A percentile compares a stretch with the other conserved stretches of the same genome.
These are phyloP conservation scores for Fusarium xylarioides DNA, from an alignment of 2,329 filamentous ascomycete species.

Conservation along the genomic window DNA sequence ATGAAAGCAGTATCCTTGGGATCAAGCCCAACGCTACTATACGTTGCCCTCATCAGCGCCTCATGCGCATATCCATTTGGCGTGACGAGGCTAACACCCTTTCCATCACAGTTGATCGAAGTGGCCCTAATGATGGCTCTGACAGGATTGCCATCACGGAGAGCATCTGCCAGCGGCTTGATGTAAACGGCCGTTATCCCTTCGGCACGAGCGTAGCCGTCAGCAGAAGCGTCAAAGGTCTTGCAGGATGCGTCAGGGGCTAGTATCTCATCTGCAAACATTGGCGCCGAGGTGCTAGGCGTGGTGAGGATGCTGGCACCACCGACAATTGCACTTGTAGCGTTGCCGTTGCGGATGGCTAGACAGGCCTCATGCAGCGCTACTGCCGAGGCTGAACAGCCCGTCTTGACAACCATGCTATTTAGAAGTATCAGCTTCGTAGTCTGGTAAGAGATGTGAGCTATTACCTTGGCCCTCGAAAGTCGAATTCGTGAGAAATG, in stretches of 20 bases:
- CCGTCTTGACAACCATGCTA: constrained; percentile 11
- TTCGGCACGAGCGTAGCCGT: constrained; percentile 1
- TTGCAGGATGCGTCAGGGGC: constrained; percentile 51
- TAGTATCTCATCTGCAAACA: constrained; percentile 38
- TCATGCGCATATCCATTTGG: constrained; percentile 41
- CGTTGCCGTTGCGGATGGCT: constrained; percentile 1
- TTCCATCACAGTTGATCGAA: not conserved
- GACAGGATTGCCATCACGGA: constrained; percentile 3
- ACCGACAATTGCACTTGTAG: not conserved
- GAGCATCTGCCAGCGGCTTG: not conserved
- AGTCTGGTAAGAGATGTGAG: no score
- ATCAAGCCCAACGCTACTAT: constrained; percentile 35
- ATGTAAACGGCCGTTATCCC: constrained; percentile 3
- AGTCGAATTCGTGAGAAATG: not conserved
- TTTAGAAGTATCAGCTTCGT: no score
- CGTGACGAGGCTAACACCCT: not conserved
- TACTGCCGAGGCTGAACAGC: not conserved
- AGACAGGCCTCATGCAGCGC: constrained; percentile 23
- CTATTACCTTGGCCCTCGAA: no score
- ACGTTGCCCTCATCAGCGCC: constrained; percentile 45
- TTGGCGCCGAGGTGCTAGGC: no score
- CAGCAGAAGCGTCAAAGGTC: constrained; percentile 1
- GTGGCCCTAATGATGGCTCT: not conserved
- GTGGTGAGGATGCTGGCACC: no score
- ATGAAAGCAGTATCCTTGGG: constrained; percentile 21